Base-by-base conservation (phyloP, 1,284 basidiomycete species). In the Porodaedalea pini region DNA sequence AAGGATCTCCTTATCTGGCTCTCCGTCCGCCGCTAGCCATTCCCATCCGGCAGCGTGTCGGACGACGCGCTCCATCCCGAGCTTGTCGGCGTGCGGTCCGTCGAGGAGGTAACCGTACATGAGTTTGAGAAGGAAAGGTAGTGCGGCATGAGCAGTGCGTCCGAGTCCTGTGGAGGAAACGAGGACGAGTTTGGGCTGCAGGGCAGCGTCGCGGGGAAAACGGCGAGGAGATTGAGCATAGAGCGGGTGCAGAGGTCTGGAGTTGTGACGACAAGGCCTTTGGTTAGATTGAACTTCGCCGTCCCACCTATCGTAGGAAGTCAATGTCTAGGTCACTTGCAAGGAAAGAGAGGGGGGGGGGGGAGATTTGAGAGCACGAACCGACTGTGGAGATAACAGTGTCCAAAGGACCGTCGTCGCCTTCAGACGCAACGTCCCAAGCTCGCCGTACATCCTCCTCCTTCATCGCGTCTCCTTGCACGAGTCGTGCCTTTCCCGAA, bases 151-250 rank as follows among this genome's bases (percentile, higher is more conserved):
- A 2, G 79, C 75, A 0, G 67, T 57, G 6, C 67, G 71, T 0
- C 78, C 80, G 36, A 84, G 53, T 5, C 85, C 86, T 0, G 64
- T 74, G 2, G 81, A 79, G 3, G 83, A 79, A 34, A 86, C 63
- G 17, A 70, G 62, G 62, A 88, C 69, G 54, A 87, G 67, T 47
- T 78, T 80, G 0, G 80, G 77, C n/a, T 71, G 70, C 2, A 60
- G 32, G 2, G 65, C 56, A 6, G 52, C 57, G 11, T 65, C 50
- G 8, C 63, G 57, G 17, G 80, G 57, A 80, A 70, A 8, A 78
- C 78, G 63, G 71, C 68, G 43, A 85, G 66, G 32, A 74, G 65
- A 65, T 79, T 83, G 59, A 81, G 64, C 36, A 83, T 66, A 37
- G 72, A 71, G 62, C 72, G 71, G 0, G 81, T 80, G 65, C 78